Conservation (phyloP, 2,329 filamentous ascomycete species). For the Colletotrichum melonis region DNA sequence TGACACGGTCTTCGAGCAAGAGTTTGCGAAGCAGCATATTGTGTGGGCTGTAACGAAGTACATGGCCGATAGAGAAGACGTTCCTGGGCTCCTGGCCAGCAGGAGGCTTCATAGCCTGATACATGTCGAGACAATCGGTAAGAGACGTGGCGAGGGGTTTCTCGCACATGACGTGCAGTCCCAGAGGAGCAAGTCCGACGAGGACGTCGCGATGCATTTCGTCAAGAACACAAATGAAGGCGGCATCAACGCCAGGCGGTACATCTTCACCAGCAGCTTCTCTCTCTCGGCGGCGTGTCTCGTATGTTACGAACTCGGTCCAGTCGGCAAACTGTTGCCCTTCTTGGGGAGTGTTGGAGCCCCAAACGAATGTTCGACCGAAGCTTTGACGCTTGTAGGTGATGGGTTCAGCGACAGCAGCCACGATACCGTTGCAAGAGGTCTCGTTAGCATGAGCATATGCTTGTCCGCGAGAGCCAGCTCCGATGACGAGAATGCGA, state of each 20-base stretch:
- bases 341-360: conserved; percentile 56
- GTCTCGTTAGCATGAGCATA: conserved; percentile 78
- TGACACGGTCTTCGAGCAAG: conserved; percentile 77
- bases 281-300: conserved; percentile 69
- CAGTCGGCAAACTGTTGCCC: conserved; percentile 80
- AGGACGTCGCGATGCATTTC: conserved; percentile 89
- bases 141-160: conserved; percentile 90
- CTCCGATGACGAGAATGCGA: conserved; percentile 83
- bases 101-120: conserved; percentile 61
- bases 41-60: conserved; percentile 92
- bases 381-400: conserved; percentile 80
- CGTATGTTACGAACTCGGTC: conserved; percentile 81
- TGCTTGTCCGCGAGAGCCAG: conserved; percentile 80
- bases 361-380: conserved; percentile 80
- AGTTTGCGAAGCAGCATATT: conserved; percentile 87
- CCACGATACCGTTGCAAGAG: conserved; percentile 75
- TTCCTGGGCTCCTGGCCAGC: conserved; percentile 37
- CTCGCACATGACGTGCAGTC: conserved; percentile 91
- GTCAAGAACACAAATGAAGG: conserved; percentile 79
- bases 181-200: conserved; percentile 74
- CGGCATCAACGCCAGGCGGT: conserved; percentile 69
- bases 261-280: conserved; percentile 60
- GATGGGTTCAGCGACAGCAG: conserved; percentile 85
- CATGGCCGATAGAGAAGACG: conserved; percentile 93
- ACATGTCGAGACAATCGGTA: conserved; percentile 82